Conservation (phyloP, 2,329 filamentous ascomycete species). For the Coleophoma cylindrospora region DNA sequence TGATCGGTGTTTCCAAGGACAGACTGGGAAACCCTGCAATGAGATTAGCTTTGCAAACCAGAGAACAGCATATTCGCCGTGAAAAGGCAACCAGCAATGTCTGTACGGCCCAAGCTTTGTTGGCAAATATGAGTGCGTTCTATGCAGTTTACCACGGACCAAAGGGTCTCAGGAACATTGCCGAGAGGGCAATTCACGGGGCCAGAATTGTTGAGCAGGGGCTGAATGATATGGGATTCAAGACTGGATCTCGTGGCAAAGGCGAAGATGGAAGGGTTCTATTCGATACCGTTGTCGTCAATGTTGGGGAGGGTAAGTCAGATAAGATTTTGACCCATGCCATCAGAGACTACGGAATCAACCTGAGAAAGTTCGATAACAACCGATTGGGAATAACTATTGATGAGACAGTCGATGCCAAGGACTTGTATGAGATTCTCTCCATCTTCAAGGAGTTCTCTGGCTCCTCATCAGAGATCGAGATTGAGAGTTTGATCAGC, state of each 20-base stretch:
- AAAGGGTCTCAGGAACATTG: conserved; percentile 75
- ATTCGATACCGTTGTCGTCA: conserved; percentile 78
- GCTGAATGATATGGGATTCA: conserved; percentile 57
- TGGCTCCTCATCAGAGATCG: conserved; percentile 8
- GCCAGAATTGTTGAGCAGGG: conserved; percentile 65
- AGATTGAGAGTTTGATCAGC: conserved; percentile 36
- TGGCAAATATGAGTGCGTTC: conserved; percentile 94
- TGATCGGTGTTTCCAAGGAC: conserved; percentile 91
- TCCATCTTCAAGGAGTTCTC: conserved; percentile 43
- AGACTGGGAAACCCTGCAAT: conserved; percentile 76
- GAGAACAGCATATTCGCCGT: conserved; percentile 92
- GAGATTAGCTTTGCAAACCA: conserved; percentile 80
- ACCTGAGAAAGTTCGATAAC: conserved; percentile 57
- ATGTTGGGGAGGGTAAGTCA: conserved; percentile 44
- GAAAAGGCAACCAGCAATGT: conserved; percentile 98
- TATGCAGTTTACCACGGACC: conserved; percentile 95
- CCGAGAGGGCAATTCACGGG: conserved; percentile 68
- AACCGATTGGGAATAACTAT: conserved; percentile 67
- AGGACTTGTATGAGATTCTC: conserved; percentile 52
- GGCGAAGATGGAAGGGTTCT: conserved; percentile 50
- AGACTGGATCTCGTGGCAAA: conserved; percentile 54
- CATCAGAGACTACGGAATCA: conserved; percentile 47
- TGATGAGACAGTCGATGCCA: conserved; percentile 64
- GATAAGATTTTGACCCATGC: conserved; percentile 44
- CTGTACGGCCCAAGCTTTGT: conserved; percentile 87